Conservation (phyloP, 2,329 filamentous ascomycete genomes). For the Diaporthe citrichinensis region DNA sequence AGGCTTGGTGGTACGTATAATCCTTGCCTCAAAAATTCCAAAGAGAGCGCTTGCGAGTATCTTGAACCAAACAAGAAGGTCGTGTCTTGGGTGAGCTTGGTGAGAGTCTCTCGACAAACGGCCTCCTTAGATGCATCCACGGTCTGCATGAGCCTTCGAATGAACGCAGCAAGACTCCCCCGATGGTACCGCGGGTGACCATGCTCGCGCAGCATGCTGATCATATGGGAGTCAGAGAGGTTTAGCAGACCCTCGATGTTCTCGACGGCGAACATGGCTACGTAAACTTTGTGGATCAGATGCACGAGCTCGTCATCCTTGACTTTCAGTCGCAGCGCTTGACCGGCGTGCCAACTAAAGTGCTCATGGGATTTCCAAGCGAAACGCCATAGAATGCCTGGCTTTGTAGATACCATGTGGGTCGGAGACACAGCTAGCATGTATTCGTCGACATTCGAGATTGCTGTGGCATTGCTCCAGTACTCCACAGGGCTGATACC, state of each 20-base stretch:
- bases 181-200: conserved; percentile 53
- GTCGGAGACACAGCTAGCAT: conserved; percentile 45
- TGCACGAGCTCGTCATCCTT: conserved; percentile 55
- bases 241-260: conserved; percentile 46
- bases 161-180: conserved; percentile 55
- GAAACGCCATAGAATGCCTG: conserved; percentile 46
- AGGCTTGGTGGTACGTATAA: conserved; percentile 53
- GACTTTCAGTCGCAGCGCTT: conserved; percentile 45
- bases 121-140: conserved; percentile 53
- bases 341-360: conserved; percentile 39
- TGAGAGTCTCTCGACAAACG: conserved; percentile 49
- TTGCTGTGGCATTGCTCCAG: conserved; percentile 63
- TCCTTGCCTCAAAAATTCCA: conserved; percentile 54
- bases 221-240: conserved; percentile 34
- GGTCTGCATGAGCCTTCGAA: conserved; percentile 54
- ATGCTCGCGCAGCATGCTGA: conserved; percentile 24
- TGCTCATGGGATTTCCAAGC: conserved; percentile 49
- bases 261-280: conserved; percentile 61
- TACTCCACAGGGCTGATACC: conserved; percentile 65
- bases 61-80: conserved; percentile 49
- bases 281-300: conserved; percentile 59
- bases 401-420: conserved; percentile 37
- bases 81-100: conserved; percentile 50
- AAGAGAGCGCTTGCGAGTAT: conserved; percentile 53
- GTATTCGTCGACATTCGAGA: conserved; percentile 57